Conservation (phyloP, 345 rosid genomes). For the Physaria fendleri region DNA sequence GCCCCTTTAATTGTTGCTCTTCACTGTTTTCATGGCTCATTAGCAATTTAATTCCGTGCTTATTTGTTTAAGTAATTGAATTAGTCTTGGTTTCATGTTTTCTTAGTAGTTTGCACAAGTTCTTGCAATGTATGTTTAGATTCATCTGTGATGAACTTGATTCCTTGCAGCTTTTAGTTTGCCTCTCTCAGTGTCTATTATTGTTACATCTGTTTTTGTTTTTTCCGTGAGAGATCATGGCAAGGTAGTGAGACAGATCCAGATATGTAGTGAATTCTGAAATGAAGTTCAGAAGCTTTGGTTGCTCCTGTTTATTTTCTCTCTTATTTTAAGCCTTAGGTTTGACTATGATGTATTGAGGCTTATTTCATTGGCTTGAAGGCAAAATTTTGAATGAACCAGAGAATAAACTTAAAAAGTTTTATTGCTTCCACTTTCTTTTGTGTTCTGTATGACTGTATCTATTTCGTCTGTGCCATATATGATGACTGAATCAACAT, state of each 20-base stretch:
- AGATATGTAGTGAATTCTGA: neutral
- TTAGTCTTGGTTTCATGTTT: neutral
- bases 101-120: neutral
- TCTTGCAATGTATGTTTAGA: neutral
- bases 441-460: too few relatives aligned
- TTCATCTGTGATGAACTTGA: neutral
- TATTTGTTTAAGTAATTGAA: neutral
- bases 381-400: neutral
- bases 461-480: neutral
- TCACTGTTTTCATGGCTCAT: neutral
- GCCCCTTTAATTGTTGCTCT: neutral
- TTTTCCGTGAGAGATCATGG: neutral
- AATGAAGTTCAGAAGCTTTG: neutral
- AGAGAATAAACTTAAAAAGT: neutral
- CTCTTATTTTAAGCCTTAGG: neutral
- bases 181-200: neutral
- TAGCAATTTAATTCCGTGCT: neutral
- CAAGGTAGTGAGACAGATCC: neutral
- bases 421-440: neutral
- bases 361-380: neutral
- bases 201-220: neutral
- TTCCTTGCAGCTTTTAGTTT: neutral
- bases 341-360: neutral
- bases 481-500: neutral
- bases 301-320: neutral